Evolutionary conservation across 2,329 filamentous ascomycete genomes (phyloP).

Genomic region (Ophiognomonia clavigignenti-juglandacearum): DNA sequence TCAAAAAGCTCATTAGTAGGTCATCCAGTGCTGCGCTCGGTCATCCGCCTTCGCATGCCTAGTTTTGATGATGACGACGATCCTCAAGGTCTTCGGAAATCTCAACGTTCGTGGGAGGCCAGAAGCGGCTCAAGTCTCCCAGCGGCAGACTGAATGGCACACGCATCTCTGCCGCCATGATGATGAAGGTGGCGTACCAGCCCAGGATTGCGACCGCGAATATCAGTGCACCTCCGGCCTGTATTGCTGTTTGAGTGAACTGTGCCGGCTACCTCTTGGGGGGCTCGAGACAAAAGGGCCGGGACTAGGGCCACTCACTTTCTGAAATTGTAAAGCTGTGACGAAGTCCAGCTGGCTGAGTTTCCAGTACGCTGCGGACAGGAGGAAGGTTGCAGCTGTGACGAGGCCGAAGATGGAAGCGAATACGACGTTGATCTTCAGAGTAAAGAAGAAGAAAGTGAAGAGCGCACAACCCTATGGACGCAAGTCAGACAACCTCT

Average conservation of each 20-base stretch:
- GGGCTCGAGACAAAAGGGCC: background rate
- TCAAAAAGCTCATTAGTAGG: too few species aligned
- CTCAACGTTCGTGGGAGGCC: constrained; percentile 34
- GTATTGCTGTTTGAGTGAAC: background rate
- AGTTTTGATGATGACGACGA: background rate
- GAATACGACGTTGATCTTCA: constrained; percentile 46
- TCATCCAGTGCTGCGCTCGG: too few species aligned
- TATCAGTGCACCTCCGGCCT: constrained; percentile 34
- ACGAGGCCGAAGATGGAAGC: constrained; percentile 44
- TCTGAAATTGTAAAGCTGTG: constrained; percentile 37
- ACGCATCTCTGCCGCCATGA: constrained; percentile 49
- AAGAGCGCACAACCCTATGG: constrained; percentile 40
- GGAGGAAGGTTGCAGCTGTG: constrained; percentile 37
- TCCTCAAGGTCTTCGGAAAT: background rate
- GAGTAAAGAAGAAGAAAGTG: constrained; percentile 46
- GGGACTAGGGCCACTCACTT: constrained; percentile 30
- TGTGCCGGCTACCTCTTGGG: background rate
- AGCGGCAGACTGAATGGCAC: constrained; percentile 43
- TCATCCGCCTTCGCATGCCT: too few species aligned
- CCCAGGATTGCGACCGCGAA: constrained; percentile 43
- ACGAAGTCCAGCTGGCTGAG: constrained; percentile 37
- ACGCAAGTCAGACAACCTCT: background rate
- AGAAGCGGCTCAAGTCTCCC: constrained; percentile 45
- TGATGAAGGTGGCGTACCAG: constrained; percentile 50
- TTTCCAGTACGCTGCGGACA: constrained; percentile 45